These are phyloP conservation scores for Quercus berberidifolia DNA, from an alignment of 306 rosid species.

Conservation along the genomic window DNA sequence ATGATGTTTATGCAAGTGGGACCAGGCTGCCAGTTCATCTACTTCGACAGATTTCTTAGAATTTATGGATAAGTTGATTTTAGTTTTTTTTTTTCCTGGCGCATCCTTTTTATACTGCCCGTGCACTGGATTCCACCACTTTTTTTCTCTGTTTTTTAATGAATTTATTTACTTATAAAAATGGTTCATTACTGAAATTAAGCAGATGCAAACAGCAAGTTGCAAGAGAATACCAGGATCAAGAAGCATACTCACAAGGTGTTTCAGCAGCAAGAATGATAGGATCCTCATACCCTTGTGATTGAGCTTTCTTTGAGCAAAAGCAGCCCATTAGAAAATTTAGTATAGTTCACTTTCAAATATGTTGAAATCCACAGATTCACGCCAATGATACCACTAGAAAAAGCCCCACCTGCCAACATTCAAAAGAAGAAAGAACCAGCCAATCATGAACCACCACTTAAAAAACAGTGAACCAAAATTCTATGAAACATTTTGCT, in stretches of 20 bases:
- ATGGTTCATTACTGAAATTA: neutral
- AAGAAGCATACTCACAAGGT: constrained; percentile 69
- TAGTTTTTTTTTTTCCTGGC: too few relatives aligned
- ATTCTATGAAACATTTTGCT: neutral
- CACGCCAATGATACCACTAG: constrained; percentile 16
- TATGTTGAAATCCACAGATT: constrained; percentile 7
- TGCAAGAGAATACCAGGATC: constrained; percentile 13
- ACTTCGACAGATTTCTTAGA: too few relatives aligned
- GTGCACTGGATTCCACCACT: too few relatives aligned
- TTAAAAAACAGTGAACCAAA: neutral
- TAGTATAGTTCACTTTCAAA: constrained; percentile 24
- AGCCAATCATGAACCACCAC: neutral
- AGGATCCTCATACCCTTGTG: constrained; percentile 69
- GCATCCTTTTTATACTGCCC: too few relatives aligned
- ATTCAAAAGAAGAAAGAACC: constrained; percentile 17
- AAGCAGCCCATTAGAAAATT: constrained; percentile 70
- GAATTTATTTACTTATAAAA: too few relatives aligned
- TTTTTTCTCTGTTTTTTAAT: too few relatives aligned
- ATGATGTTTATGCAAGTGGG: too few relatives aligned
- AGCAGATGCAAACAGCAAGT: constrained; percentile 19
- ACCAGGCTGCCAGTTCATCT: too few relatives aligned
- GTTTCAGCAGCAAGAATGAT: constrained; percentile 81
- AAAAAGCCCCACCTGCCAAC: constrained; percentile 9
- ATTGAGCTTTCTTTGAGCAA: constrained; percentile 43
- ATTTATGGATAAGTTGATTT: too few relatives aligned